phyloP scores from a whole-genome alignment of 1,284 basidiomycete species.

The Boletus semigastroideus region DNA sequence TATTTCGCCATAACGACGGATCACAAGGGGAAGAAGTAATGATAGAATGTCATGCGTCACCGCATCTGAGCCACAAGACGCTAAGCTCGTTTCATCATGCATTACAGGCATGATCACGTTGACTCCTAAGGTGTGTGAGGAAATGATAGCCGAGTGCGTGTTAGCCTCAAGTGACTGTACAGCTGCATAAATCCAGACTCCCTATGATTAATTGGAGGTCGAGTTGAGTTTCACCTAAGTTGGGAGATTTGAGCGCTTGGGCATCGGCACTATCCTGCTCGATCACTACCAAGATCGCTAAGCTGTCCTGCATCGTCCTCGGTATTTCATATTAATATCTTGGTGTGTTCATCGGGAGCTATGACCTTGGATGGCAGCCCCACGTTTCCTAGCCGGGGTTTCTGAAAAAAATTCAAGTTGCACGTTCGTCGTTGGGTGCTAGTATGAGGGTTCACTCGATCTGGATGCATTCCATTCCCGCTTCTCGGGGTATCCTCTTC shows the following conservation, averaged over 20 bases:
- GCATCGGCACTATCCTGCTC: too few relatives aligned
- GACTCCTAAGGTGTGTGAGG: background rate
- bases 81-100: background rate
- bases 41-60: too few relatives aligned
- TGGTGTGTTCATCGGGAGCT: background rate
- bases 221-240: background rate
- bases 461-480: background rate
- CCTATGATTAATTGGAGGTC: background rate
- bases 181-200: too few relatives aligned
- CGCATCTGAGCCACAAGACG: background rate
- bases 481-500: background rate
- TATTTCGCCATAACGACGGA: too few relatives aligned
- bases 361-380: background rate
- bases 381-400: background rate
- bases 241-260: background rate
- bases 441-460: background rate
- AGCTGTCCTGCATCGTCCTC: background rate
- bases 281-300: background rate
- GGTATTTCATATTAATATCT: background rate
- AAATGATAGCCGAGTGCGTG: background rate
- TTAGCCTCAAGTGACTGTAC: too few relatives aligned
- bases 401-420: background rate
- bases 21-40: too few relatives aligned
- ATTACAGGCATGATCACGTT: background rate
- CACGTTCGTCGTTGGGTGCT: slow-evolving; percentile 11